Evolutionary conservation across 768 basidiomycete genomes (phyloP).

Genomic region (Macrolepiota albuminosa): DNA sequence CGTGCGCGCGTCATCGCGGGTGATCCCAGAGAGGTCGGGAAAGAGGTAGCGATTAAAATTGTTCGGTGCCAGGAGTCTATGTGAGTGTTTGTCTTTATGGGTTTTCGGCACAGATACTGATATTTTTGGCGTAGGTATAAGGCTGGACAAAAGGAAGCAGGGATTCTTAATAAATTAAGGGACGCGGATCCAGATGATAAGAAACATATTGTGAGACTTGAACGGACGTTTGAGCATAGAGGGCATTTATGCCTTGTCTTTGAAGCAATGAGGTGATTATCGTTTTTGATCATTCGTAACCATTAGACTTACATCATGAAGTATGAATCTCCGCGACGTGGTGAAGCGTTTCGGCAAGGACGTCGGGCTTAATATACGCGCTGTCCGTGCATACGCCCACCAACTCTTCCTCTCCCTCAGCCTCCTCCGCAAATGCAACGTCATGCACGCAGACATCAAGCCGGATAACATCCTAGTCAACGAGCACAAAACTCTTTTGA

Average conservation of each 20-base stretch:
- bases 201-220: constrained; percentile 91
- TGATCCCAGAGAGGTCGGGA: constrained; percentile 45
- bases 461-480: constrained; percentile 98
- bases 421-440: constrained; percentile 80
- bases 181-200: constrained; percentile 95
- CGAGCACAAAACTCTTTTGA: constrained; percentile 88
- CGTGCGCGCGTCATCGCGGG: constrained; percentile 76
- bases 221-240: constrained; percentile 94
- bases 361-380: constrained; percentile 91
- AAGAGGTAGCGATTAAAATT: constrained; percentile 97
- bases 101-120: constrained; percentile 1
- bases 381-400: constrained; percentile 98
- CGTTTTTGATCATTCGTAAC: background rate
- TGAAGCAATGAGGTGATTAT: constrained; percentile 76
- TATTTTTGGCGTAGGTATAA: constrained; percentile 63
- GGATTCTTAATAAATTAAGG: constrained; percentile 81
- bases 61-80: constrained; percentile 95
- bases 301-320: constrained; percentile 24
- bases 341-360: constrained; percentile 99
- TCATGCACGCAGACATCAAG: constrained; percentile 99
- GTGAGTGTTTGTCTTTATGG: constrained; percentile 33
- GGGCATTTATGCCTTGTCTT: constrained; percentile 97
- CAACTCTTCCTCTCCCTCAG: constrained; percentile 90
- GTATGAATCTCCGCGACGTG: constrained; percentile 97
- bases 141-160: constrained; percentile 86